Evolutionary conservation across 257 asterid species (phyloP), one percentile per base, ranked within the genome.

Genomic region (Agastache rugosa): DNA sequence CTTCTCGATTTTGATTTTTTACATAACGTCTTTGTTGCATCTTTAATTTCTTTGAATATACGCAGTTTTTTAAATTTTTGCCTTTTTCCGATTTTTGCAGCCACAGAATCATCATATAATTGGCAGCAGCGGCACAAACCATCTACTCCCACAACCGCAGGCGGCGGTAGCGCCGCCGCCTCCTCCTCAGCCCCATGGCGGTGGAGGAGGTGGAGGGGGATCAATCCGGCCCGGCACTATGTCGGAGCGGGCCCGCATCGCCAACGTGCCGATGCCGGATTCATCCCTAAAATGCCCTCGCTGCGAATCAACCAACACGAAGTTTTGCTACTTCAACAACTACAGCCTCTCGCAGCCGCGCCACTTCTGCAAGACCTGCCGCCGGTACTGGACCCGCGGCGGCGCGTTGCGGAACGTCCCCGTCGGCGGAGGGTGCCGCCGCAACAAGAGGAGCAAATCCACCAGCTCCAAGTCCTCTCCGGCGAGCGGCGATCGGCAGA

Each of bases 241-340:
- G 98, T 83, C 96, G 0, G 97, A 93, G 75, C 83, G 93, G n/a
- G 98, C 98, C 31, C 92, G 97, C 12, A 6, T 89, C 59, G 98
- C 97, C 0, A 91, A 91, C 89, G 70, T 93, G 69, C 91, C 93
- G 12, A 72, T 93, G 87, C 96, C 98, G 0, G 98, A 91, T 59
- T n/a, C 93, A 0, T 79, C 96, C 63, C 90, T 83, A 7, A 93
- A 93, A 66, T 93, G 98, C 77, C 98, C 98, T 25, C 84, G 98
- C 2, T 93, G 98, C 68, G 96, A 91, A 6, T 93, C 98, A 0
- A 59, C 96, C 0, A 93, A 91, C 84, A 93, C 98, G 0, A 93
- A 93, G 58, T 93, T 93, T 68, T 93, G 98, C 78, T 93, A 93
- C 74, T 93, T 91, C 89, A 93, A 93, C 85, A 93, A 93, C 88